Base-by-base conservation (phyloP, 2,329 filamentous ascomycete genomes). In the Fusarium protoensiforme region DNA sequence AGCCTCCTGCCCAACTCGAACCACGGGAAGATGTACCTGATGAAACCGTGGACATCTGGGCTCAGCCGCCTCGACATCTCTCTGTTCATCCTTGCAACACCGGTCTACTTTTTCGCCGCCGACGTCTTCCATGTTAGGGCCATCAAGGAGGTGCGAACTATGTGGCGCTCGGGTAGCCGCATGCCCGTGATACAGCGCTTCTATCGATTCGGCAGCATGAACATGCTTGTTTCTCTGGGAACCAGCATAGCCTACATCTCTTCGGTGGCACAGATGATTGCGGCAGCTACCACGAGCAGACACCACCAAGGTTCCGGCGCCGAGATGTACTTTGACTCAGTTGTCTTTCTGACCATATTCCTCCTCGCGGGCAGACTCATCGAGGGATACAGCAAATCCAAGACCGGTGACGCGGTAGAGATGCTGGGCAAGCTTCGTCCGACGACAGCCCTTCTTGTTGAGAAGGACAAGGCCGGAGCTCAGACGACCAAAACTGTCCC, bases 201-300 rank as follows among this genome's bases (percentile, higher is more conserved):
- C 78, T 94, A 95, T 81, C 91, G 93, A n/a, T 98, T 98, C 78
- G 95, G 95, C 10, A 98, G 95, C 84, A 98, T 98, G 95, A 97
- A 97, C 79, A 92, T 97, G 85, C 88, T 98, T 68, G 95, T 98
- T 83, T 96, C 93, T 9, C 87, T 97, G 3, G 95, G 95, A 7
- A 97, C 95, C 0, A 92, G 91, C 3, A 94, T 98, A 68, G 95
- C 95, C 2, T 98, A 97, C 80, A 85, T 97, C 70, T 92, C 94
- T 0, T 97, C 94, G 0, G 84, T 97, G 27, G 92, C 91, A 18
- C 91, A 97, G 72, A 87, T 98, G 79, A 92, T 94, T 60, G 89
- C 91, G 8, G 83, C 82, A 1, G 89, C 91, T 5, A 88, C 86
- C 79, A 5, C 71, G 78, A 4, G 77, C 80, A 59, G 72, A 39